phyloP scores from a whole-genome alignment of 441 rosid genomes.

The Erodium trifolium region DNA sequence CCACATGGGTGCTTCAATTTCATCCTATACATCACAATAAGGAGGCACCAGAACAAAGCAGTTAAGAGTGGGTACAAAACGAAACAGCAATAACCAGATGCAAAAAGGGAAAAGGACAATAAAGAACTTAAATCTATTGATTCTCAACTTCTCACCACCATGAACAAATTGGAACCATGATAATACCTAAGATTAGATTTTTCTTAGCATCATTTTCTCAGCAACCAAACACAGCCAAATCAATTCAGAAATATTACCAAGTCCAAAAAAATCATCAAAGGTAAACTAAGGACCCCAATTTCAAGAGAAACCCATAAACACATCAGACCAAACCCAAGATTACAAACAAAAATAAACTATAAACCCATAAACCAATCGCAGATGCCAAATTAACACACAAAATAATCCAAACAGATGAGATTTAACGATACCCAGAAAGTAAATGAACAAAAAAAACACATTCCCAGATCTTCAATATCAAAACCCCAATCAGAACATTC shows the following conservation, averaged over 20 bases:
- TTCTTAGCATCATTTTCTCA: neutral
- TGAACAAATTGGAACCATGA: neutral
- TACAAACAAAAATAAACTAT: neutral
- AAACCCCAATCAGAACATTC: neutral
- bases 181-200: neutral
- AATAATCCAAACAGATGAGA: neutral
- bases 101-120: neutral
- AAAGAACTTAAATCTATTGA: neutral
- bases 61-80: neutral
- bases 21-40: slow-evolving; percentile 30
- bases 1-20: slow-evolving; percentile 73
- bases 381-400: neutral
- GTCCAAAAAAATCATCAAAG: neutral
- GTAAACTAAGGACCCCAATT: neutral
- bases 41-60: neutral
- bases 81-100: too few species aligned
- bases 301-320: neutral
- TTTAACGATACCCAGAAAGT: neutral
- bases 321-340: neutral
- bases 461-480: neutral
- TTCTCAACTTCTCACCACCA: neutral
- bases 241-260: neutral
- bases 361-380: neutral
- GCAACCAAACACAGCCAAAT: slow-evolving; percentile 1
- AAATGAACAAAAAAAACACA: neutral